Percentiles rank a stretch among this genome's conserved stretches.
Conservation (phyloP, 2,329 filamentous ascomycete genomes). For the Fusarium neocosmosporiellum region DNA sequence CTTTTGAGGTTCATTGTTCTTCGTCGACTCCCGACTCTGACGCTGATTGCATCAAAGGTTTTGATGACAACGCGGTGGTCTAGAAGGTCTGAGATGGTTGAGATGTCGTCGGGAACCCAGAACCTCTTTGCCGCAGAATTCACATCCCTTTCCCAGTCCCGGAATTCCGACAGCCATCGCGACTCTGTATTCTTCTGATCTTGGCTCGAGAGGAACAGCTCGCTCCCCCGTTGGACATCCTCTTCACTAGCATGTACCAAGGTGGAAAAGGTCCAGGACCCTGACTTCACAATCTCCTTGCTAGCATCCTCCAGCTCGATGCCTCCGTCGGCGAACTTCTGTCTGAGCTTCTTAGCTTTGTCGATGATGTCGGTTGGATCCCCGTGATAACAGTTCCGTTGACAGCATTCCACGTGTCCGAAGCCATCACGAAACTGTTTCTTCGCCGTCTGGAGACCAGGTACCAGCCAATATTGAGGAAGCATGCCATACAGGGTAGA, state of each 20-base stretch:
- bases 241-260: background rate
- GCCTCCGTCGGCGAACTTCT: background rate
- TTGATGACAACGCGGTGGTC: background rate
- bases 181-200: background rate
- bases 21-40: background rate
- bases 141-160: background rate
- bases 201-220: background rate
- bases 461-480: background rate
- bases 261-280: background rate
- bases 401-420: background rate
- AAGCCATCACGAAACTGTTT: background rate
- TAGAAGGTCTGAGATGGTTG: background rate
- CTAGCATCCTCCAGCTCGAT: background rate
- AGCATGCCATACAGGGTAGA: background rate
- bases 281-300: background rate
- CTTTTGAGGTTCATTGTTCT: background rate
- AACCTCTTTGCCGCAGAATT: background rate
- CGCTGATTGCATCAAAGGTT: background rate
- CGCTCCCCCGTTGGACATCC: background rate
- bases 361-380: background rate
- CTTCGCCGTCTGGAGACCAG: background rate
- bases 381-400: background rate
- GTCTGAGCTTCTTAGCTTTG: background rate
- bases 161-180: background rate
- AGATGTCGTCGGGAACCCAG: background rate